These are phyloP conservation scores for Cutaneotrichosporon daszewskae DNA, from an alignment of 1,284 basidiomycete genomes.

Conservation along the genomic window DNA sequence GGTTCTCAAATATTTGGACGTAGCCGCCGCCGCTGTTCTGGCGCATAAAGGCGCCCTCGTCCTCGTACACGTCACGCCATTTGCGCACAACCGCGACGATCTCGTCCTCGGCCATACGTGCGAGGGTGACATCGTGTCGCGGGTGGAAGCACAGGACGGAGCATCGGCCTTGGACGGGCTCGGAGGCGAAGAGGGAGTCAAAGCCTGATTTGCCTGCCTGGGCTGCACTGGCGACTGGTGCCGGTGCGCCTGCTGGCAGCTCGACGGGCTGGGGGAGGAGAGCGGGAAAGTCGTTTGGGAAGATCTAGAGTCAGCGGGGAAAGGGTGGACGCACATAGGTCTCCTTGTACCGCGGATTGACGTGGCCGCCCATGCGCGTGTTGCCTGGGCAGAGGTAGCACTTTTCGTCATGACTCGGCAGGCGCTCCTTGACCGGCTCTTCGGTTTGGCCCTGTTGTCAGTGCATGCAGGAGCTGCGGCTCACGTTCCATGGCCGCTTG, in stretches of 20 bases:
- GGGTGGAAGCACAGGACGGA: conserved; percentile 89
- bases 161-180: conserved; percentile 76
- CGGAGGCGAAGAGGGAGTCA: conserved; percentile 62
- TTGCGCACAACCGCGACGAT: conserved; percentile 66
- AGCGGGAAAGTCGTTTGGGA: conserved; percentile 84
- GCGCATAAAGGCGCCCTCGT: conserved; percentile 52
- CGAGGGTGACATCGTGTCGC: conserved; percentile 82
- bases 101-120: conserved; percentile 60
- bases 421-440: conserved; percentile 52
- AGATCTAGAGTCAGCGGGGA: conserved; percentile 43
- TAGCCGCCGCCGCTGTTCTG: conserved; percentile 53
- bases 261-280: conserved; percentile 53
- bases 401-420: conserved; percentile 66
- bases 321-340: conserved; percentile 53
- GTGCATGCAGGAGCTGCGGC: conserved; percentile 5
- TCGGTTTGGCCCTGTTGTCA: conserved; percentile 76
- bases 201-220: conserved; percentile 39
- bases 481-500: conserved; percentile 42
- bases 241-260: conserved; percentile 31
- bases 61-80: conserved; percentile 67
- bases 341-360: conserved; percentile 63
- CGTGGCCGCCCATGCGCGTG: conserved; percentile 64
- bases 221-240: conserved; percentile 40
- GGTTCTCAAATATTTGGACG: conserved; percentile 92
- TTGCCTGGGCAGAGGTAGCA: conserved; percentile 94